Percentiles rank a stretch among this genome's conserved stretches.
Evolutionary conservation across 345 rosid species (phyloP).

Genomic region (Eucalyptus cloeziana): DNA sequence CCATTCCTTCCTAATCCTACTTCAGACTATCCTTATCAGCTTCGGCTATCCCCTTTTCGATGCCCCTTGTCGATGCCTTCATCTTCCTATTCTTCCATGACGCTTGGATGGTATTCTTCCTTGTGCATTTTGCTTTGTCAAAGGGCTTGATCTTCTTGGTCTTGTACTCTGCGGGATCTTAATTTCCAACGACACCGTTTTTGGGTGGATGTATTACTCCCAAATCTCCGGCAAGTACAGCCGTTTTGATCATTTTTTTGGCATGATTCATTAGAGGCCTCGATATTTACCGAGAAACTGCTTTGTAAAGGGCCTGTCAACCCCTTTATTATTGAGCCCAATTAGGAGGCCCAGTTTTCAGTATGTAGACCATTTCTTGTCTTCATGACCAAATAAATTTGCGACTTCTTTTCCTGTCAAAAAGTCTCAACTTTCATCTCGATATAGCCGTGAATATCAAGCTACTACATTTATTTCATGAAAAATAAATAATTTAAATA

Average conservation of each 20-base stretch:
- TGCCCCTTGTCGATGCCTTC: neutral
- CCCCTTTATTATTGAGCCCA: neutral
- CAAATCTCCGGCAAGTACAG: no score
- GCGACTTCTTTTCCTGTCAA: neutral
- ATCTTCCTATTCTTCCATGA: neutral
- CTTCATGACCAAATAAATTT: neutral
- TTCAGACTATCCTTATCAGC: neutral
- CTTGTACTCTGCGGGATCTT: neutral
- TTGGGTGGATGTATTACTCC: neutral
- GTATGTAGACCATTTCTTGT: neutral
- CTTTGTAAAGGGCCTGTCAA: neutral
- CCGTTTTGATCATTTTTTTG: no score
- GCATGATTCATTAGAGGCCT: neutral
- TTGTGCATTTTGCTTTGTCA: neutral
- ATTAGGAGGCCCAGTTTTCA: neutral
- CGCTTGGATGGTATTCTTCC: neutral
- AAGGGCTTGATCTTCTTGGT: neutral
- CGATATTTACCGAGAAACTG: neutral
- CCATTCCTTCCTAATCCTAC: neutral
- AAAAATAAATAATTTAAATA: no score
- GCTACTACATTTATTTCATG: accelerated
- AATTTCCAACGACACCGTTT: neutral
- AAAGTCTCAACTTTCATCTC: neutral
- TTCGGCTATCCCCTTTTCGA: neutral
- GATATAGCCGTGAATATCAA: no score